phyloP scores from a whole-genome alignment of 2,329 filamentous ascomycete genomes.

The Elsinoe ampelina region DNA sequence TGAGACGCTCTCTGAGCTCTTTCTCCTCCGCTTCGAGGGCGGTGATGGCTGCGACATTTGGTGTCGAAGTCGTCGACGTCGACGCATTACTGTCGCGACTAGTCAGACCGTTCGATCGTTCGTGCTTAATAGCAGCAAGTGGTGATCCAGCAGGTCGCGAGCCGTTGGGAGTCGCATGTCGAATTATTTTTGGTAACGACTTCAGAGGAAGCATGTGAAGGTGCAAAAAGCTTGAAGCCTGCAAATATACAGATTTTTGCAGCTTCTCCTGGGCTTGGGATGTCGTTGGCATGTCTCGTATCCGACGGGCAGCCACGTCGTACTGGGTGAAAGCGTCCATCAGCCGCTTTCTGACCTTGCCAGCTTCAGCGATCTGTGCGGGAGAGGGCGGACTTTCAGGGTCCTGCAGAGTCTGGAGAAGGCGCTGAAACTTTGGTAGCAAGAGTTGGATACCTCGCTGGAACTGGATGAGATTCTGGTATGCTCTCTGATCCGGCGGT shows the following conservation, averaged over 20 bases:
- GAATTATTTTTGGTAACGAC: conserved; percentile 38
- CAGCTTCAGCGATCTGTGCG: conserved; percentile 71
- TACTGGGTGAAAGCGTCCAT: conserved; percentile 87
- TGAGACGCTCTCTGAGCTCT: conserved; percentile 65
- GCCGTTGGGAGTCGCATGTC: conserved; percentile 48
- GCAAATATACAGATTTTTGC: conserved; percentile 72
- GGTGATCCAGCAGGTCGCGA: conserved; percentile 31
- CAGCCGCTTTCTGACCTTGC: conserved; percentile 79
- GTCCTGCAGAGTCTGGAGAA: conserved; percentile 64
- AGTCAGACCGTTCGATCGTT: conserved; percentile 38
- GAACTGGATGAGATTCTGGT: conserved; percentile 76
- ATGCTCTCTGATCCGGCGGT: conserved; percentile 67
- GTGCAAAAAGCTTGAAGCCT: conserved; percentile 75
- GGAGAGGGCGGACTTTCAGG: conserved; percentile 55
- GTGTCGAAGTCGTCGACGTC: conserved; percentile 19
- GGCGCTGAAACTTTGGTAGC: conserved; percentile 73
- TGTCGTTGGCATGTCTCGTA: conserved; percentile 67
- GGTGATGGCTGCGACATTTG: conserved; percentile 37
- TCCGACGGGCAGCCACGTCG: conserved; percentile 67
- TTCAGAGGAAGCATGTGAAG: conserved; percentile 82
- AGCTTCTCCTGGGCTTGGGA: conserved; percentile 64
- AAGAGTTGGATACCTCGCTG: conserved; percentile 76
- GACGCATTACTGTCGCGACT: conserved; percentile 43
- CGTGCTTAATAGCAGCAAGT: conserved; percentile 47
- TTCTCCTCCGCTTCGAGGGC: conserved; percentile 76